phyloP scores from a whole-genome alignment of 1,139 yeast genomes.

The Suhomyces kunorum region DNA sequence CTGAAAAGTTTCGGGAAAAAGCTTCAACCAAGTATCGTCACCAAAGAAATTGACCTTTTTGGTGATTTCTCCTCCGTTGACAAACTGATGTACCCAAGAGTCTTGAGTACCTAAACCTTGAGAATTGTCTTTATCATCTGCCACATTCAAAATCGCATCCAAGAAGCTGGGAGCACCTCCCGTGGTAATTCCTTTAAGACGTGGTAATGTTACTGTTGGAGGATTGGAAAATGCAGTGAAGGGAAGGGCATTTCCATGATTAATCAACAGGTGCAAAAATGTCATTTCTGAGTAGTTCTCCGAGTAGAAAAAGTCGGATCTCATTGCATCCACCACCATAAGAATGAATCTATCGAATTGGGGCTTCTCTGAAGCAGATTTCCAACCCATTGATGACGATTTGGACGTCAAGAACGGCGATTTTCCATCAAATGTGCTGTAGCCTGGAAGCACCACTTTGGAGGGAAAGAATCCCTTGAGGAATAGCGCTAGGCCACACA shows the following conservation, averaged over 20 bases:
- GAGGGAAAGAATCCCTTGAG: constrained; percentile 88
- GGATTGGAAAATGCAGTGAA: constrained; percentile 90
- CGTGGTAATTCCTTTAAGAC: constrained; percentile 77
- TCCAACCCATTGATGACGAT: not conserved
- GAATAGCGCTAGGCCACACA: constrained; percentile 60
- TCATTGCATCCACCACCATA: constrained; percentile 89
- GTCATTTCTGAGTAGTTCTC: constrained; percentile 57
- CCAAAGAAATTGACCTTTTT: constrained; percentile 78
- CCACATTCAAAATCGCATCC: constrained; percentile 89
- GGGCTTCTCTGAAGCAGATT: constrained; percentile 27
- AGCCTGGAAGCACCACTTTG: constrained; percentile 69
- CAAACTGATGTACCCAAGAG: constrained; percentile 80
- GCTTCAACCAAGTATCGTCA: constrained; percentile 95
- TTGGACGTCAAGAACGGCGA: constrained; percentile 23
- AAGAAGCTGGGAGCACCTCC: constrained; percentile 80
- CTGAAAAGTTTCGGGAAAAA: constrained; percentile 63
- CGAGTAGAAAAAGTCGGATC: constrained; percentile 83
- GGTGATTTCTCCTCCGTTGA: constrained; percentile 28
- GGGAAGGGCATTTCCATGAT: constrained; percentile 72
- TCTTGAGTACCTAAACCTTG: constrained; percentile 77
- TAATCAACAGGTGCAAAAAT: constrained; percentile 66
- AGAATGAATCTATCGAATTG: constrained; percentile 70
- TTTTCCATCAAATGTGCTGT: constrained; percentile 29
- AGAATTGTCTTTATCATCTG: constrained; percentile 79
- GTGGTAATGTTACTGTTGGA: constrained; percentile 80